These are phyloP conservation scores for Rhodotorula sp. DNA, from an alignment of 1,284 basidiomycete species.

Conservation along the genomic window DNA sequence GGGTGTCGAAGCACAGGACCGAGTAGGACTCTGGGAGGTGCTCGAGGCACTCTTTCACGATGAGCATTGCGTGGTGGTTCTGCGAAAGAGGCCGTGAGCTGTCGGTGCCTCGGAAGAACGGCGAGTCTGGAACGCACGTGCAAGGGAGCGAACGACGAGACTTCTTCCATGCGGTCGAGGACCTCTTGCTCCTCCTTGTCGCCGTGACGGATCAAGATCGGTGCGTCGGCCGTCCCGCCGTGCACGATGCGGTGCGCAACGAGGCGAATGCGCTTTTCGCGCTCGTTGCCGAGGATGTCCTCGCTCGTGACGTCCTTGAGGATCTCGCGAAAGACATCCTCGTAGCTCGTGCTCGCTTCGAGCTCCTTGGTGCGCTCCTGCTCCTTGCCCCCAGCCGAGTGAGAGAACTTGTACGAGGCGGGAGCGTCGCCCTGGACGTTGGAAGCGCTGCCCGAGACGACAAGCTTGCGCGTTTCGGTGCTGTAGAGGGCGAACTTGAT, in stretches of 20 bases:
- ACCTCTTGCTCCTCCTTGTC: slow-evolving; percentile 56
- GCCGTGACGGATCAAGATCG: slow-evolving; percentile 62
- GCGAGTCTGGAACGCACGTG: slow-evolving; percentile 54
- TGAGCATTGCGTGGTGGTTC: slow-evolving; percentile 56
- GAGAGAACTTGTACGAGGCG: slow-evolving; percentile 25
- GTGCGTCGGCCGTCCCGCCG: slow-evolving; percentile 70
- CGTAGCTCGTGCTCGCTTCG: slow-evolving; percentile 43
- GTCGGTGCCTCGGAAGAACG: neutral
- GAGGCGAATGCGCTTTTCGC: slow-evolving; percentile 27
- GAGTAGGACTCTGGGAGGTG: slow-evolving; percentile 61
- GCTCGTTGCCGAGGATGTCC: slow-evolving; percentile 23
- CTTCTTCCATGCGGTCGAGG: slow-evolving; percentile 68
- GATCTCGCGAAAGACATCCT: slow-evolving; percentile 66
- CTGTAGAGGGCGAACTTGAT: slow-evolving; percentile 71
- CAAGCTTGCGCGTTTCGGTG: slow-evolving; percentile 29
- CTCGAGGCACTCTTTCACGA: slow-evolving; percentile 64
- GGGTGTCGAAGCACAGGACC: slow-evolving; percentile 69
- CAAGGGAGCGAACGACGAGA: slow-evolving; percentile 71
- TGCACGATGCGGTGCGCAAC: slow-evolving; percentile 66
- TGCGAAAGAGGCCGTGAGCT: neutral
- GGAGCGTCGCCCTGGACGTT: slow-evolving; percentile 46
- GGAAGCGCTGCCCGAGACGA: slow-evolving; percentile 47
- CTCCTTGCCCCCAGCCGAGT: neutral
- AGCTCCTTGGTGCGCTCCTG: slow-evolving; percentile 16
- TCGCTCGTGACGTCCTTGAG: slow-evolving; percentile 51